These are phyloP conservation scores for Neopestalotiopsis rosae DNA, from an alignment of 2,329 filamentous ascomycete species.

Conservation along the genomic window DNA sequence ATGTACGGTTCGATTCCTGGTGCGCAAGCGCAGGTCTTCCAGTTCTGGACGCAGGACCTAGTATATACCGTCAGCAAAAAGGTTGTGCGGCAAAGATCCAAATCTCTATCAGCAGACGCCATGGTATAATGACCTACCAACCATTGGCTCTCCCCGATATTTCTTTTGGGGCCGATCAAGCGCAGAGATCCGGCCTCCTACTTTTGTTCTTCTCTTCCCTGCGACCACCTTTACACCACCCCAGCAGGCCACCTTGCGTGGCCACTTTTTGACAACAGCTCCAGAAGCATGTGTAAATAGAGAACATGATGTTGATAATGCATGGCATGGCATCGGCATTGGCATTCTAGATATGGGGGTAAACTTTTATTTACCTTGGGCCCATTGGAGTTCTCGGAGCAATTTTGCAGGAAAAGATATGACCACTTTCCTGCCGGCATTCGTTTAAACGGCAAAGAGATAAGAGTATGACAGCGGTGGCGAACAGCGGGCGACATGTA, in stretches of 20 bases:
- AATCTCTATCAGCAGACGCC: conserved; percentile 47
- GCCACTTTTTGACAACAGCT: conserved; percentile 38
- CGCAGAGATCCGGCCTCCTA: conserved; percentile 23
- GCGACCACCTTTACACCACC: conserved; percentile 34
- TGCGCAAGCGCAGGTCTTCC: conserved; percentile 69
- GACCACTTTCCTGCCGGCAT: conserved; percentile 44
- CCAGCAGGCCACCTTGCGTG: conserved; percentile 34
- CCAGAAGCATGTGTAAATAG: conserved; percentile 53
- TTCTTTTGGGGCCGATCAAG: conserved; percentile 22
- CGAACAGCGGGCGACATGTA: conserved; percentile 18
- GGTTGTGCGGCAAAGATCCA: conserved; percentile 57
- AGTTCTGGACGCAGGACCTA: conserved; percentile 73
- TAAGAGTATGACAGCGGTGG: conserved; percentile 21
- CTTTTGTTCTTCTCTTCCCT: conserved; percentile 35
- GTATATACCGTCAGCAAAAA: conserved; percentile 78
- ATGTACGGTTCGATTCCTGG: conserved; percentile 72
- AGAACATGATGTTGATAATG: conserved; percentile 55
- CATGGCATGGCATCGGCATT: conserved; percentile 54
- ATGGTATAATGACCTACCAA: conserved; percentile 45
- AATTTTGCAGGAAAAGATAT: conserved; percentile 42
- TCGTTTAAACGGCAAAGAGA: conserved; percentile 47
- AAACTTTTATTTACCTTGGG: conserved; percentile 38
- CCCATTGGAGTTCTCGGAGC: conserved; percentile 54
- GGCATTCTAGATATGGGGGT: conserved; percentile 52
- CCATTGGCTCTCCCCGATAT: conserved; percentile 27